Evolutionary conservation across 805 yeast genomes (phyloP).

Genomic region (Nakazawaea anatomiae): DNA sequence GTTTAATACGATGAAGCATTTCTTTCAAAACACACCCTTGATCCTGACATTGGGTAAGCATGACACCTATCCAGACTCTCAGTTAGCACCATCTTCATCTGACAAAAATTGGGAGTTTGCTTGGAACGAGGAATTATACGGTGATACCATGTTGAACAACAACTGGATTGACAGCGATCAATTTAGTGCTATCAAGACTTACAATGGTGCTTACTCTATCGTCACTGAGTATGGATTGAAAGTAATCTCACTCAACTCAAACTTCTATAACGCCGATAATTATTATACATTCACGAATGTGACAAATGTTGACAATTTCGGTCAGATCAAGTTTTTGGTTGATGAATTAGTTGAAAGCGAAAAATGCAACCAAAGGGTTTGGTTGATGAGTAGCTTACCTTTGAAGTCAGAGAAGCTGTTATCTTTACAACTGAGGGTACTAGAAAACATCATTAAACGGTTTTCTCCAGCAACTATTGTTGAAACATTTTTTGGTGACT

Average conservation of each 20-base stretch:
- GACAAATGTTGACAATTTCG: conserved; percentile 32
- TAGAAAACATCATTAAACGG: conserved; percentile 33
- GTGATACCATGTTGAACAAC: conserved; percentile 1
- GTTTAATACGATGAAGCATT: conserved; percentile 27
- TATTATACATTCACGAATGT: conserved; percentile 28
- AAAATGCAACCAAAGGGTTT: conserved; percentile 52
- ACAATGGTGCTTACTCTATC: conserved; percentile 33
- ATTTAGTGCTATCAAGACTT: conserved; percentile 17
- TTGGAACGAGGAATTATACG: conserved; percentile 10
- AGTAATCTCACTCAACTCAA: conserved; percentile 35
- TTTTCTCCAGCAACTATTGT: conserved; percentile 41
- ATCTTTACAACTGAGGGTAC: conserved; percentile 26
- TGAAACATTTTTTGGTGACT: conserved; percentile 36
- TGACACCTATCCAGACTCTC: conserved; percentile 40
- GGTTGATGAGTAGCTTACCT: conserved; percentile 28
- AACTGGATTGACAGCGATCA: conserved; percentile 6
- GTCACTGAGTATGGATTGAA: conserved; percentile 32
- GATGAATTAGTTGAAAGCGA: conserved; percentile 61
- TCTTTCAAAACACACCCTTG: conserved; percentile 27
- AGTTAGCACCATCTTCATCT: conserved; percentile 24
- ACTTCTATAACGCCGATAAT: conserved; percentile 26
- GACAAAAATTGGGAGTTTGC: conserved; percentile 1
- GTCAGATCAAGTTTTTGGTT: conserved; percentile 54
- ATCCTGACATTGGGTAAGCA: conserved; percentile 36
- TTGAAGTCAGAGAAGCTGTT: conserved; percentile 16